These are phyloP conservation scores for Pythium dissotocum DNA, from an alignment of 352 stramenopile species.

Conservation along the genomic window DNA sequence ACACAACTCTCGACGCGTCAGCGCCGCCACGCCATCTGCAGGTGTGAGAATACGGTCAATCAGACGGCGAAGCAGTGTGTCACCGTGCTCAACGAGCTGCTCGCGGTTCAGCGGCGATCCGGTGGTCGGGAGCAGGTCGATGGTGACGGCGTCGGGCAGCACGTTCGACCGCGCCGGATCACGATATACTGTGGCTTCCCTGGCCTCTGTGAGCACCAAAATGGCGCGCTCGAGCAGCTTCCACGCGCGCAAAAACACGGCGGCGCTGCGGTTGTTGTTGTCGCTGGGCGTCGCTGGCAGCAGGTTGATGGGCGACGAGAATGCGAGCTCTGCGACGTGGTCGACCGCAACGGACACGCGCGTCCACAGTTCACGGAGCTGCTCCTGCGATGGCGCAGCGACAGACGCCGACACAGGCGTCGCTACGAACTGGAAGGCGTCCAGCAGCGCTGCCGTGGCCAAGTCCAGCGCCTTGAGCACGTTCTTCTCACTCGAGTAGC, in stretches of 20 bases:
- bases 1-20: constrained; percentile 55
- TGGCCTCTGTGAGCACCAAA: constrained; percentile 54
- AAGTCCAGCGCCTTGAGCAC: constrained; percentile 54
- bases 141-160: constrained; percentile 62
- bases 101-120: constrained; percentile 39
- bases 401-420: constrained; percentile 18
- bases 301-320: constrained; percentile 28
- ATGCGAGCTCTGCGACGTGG: constrained; percentile 43
- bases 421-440: constrained; percentile 46
- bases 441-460: constrained; percentile 35
- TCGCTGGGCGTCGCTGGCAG: constrained; percentile 6
- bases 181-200: constrained; percentile 62
- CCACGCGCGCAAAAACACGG: constrained; percentile 60
- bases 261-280: constrained; percentile 51
- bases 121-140: constrained; percentile 45
- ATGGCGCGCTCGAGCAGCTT: constrained; percentile 57
- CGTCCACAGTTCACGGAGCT: constrained; percentile 32
- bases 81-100: constrained; percentile 43
- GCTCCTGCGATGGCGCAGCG: constrained; percentile 1
- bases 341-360: constrained; percentile 47
- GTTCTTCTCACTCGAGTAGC: constrained; percentile 78
- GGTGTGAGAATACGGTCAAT: constrained; percentile 38
- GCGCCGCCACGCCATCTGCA: constrained; percentile 5
- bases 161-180: constrained; percentile 77
- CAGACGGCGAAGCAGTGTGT: constrained; percentile 41